Percentiles rank a stretch among this genome's conserved stretches.
phyloP scores from a whole-genome alignment of 139 green algal species.

The Closterium sp. region DNA sequence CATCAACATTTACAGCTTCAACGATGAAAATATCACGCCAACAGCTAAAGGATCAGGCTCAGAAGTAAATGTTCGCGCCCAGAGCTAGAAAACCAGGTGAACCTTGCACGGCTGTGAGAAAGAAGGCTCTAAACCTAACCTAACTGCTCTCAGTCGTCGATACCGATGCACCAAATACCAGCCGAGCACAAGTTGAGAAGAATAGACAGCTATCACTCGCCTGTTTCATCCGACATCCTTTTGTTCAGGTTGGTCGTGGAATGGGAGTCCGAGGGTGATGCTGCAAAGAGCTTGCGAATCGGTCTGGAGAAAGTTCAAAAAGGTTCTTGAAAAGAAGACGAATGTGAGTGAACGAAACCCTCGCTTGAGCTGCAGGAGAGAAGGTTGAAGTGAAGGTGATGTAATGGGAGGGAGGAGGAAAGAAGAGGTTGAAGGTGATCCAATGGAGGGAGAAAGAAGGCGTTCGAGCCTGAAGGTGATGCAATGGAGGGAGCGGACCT shows the following conservation, averaged over 20 bases:
- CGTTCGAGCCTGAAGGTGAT: background rate
- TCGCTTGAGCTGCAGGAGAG: background rate
- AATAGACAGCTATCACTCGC: background rate
- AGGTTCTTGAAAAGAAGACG: background rate
- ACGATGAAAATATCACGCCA: background rate
- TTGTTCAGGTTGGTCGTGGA: background rate
- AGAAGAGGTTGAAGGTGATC: background rate
- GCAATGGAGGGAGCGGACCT: no score
- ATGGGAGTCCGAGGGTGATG: background rate
- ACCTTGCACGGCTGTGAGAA: background rate
- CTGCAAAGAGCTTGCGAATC: background rate
- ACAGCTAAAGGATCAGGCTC: no score
- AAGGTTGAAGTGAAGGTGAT: background rate
- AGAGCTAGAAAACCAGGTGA: background rate
- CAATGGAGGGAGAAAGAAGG: background rate
- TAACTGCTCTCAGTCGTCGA: background rate
- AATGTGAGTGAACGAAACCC: background rate
- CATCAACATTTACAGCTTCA: background rate
- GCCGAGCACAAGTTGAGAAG: background rate
- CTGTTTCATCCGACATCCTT: background rate
- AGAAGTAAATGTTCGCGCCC: no score
- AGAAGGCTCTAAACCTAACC: background rate
- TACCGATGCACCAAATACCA: background rate
- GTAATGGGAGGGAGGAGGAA: background rate
- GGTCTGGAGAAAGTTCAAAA: background rate